Conservation (phyloP, 768 basidiomycete species). For the Amanita polypyramis region DNA sequence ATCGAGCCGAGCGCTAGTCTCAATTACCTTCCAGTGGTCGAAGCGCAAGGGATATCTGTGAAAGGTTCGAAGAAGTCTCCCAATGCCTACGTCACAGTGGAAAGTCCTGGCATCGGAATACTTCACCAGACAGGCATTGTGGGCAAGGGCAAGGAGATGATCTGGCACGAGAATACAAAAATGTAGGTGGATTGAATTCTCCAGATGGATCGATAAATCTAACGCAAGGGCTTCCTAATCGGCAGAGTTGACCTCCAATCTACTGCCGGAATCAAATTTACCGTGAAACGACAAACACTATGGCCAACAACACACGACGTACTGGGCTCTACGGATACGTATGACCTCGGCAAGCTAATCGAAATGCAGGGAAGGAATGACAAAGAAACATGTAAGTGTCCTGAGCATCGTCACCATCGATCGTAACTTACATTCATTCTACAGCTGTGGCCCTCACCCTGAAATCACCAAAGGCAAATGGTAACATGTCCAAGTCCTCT, state of each 20-base stretch:
- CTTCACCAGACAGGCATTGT: conserved; percentile 4
- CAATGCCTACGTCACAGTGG: conserved; percentile 5
- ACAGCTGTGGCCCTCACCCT: conserved; percentile 2
- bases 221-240: background rate
- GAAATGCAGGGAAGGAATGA: conserved; percentile 8
- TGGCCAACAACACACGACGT: conserved; percentile 1
- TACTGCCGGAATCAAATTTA: conserved; percentile 2
- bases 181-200: background rate
- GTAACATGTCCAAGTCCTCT: background rate
- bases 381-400: conserved; percentile 3
- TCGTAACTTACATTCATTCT: background rate
- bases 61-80: conserved; percentile 1
- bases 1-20: background rate
- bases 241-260: conserved; percentile 3
- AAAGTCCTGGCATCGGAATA: conserved; percentile 2
- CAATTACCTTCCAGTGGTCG: background rate
- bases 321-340: conserved; percentile 4
- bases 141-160: background rate
- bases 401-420: background rate
- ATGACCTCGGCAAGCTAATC: conserved; percentile 5
- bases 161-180: conserved; percentile 7
- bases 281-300: background rate
- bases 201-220: background rate
- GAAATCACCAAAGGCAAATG: background rate
- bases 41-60: background rate